Percentiles rank a stretch among this genome's conserved stretches.
phyloP scores from a whole-genome alignment of 202 grass and related monocot species.

The Panicum hallii region DNA sequence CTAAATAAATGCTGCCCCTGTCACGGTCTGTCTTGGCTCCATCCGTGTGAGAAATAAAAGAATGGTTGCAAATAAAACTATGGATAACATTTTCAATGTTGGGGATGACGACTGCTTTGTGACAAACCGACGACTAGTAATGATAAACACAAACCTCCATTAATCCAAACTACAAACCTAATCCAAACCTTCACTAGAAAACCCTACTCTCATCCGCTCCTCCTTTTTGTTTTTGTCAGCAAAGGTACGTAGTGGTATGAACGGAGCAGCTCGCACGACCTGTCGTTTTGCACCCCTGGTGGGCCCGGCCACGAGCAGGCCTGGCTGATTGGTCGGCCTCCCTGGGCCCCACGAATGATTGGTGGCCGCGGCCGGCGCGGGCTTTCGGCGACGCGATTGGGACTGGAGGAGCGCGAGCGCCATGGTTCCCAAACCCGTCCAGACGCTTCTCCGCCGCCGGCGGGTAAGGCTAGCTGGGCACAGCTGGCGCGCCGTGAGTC shows the following conservation, averaged over 20 bases:
- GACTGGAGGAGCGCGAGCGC: neutral
- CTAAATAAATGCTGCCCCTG: neutral
- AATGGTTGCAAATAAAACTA: neutral
- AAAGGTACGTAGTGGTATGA: neutral
- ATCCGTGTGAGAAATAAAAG: neutral
- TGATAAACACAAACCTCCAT: neutral
- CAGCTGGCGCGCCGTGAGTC: conserved; percentile 43
- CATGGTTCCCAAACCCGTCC: neutral
- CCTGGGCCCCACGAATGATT: conserved; percentile 15
- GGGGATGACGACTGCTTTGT: neutral
- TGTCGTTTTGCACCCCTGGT: neutral
- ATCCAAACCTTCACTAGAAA: neutral
- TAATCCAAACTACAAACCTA: neutral
- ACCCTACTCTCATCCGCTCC: neutral
- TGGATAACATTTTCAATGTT: neutral
- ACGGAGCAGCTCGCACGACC: neutral
- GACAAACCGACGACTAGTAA: neutral
- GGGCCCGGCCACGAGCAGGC: conserved; percentile 14
- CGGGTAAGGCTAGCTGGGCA: neutral
- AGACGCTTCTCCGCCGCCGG: conserved; percentile 17
- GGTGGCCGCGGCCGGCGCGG: neutral
- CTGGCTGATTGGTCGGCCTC: conserved; percentile 27
- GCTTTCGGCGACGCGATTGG: conserved; percentile 39
- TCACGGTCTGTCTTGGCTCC: neutral
- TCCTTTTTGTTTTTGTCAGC: neutral